Evolutionary conservation across 1,284 basidiomycete genomes (phyloP).

Genomic region (Tremellales sp.): DNA sequence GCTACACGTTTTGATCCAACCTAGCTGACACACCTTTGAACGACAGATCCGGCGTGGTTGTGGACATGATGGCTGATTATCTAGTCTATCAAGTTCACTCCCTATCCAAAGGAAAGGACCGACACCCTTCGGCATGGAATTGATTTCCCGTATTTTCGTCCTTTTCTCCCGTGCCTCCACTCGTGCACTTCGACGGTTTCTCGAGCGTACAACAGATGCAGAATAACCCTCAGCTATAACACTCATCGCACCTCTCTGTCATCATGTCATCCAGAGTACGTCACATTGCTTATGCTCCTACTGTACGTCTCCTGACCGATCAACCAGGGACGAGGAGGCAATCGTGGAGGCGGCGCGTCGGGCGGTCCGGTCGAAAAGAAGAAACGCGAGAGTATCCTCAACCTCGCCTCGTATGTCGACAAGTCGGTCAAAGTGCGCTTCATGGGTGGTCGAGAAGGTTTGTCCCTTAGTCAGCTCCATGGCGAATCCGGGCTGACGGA

Average conservation of each 20-base stretch:
- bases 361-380: slow-evolving; percentile 63
- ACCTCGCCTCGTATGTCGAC: slow-evolving; percentile 90
- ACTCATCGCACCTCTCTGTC: not conserved
- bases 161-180: slow-evolving; percentile 1
- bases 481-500: not conserved
- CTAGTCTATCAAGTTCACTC: too few species aligned
- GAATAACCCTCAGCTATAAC: not conserved
- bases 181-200: too few species aligned
- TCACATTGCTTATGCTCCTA: not conserved
- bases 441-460: slow-evolving; percentile 91
- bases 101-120: too few species aligned
- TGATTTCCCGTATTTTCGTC: not conserved
- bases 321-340: slow-evolving; percentile 29
- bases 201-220: too few species aligned
- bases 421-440: slow-evolving; percentile 93
- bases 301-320: too few species aligned
- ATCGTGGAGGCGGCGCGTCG: slow-evolving; percentile 33
- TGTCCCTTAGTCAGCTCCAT: slow-evolving; percentile 18
- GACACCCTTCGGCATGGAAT: too few species aligned
- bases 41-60: slow-evolving; percentile 24
- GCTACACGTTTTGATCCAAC: not conserved
- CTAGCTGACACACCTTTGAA: slow-evolving; percentile 32
- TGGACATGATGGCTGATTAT: slow-evolving; percentile 3
- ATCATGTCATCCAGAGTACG: slow-evolving; percentile 36
- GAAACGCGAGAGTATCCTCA: slow-evolving; percentile 91